Conservation (phyloP, 176 grass and related monocot genomes). For the Rhynchospora tenuis region DNA sequence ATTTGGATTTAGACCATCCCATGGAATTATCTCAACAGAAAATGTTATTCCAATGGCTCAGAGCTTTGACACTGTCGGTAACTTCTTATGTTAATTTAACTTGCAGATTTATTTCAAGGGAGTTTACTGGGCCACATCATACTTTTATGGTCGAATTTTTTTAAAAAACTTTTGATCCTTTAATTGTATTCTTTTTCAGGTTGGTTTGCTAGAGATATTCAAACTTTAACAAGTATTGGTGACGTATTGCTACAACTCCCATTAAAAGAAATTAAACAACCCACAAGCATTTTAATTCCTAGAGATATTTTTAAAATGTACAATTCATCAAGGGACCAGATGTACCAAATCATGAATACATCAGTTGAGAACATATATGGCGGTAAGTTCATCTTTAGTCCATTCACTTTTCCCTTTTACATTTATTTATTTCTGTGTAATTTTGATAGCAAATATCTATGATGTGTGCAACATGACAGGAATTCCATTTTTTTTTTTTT, state of each 20-base stretch:
- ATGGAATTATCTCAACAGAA: slow-evolving; percentile 41
- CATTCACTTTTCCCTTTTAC: neutral
- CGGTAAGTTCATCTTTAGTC: slow-evolving; percentile 30
- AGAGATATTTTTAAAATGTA: slow-evolving; percentile 60
- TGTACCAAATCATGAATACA: slow-evolving; percentile 50
- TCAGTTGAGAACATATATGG: slow-evolving; percentile 54
- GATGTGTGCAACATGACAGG: neutral
- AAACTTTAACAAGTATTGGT: slow-evolving; percentile 39
- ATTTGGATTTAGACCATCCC: slow-evolving; percentile 80
- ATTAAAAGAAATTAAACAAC: slow-evolving; percentile 31
- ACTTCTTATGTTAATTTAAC: neutral
- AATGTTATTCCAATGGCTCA: slow-evolving; percentile 69
- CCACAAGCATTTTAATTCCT: slow-evolving; percentile 44
- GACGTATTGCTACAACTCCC: slow-evolving; percentile 37
- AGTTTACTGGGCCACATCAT: neutral
- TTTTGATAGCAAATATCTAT: neutral
- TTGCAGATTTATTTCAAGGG: neutral
- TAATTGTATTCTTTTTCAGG: slow-evolving; percentile 28
- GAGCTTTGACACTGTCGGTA: slow-evolving; percentile 86
- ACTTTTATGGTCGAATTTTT: too few relatives aligned
- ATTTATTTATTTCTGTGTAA: neutral
- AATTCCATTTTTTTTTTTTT: too few relatives aligned
- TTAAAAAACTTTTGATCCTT: too few relatives aligned
- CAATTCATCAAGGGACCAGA: slow-evolving; percentile 39
- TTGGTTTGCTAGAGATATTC: slow-evolving; percentile 73